Evolutionary conservation across 2,329 filamentous ascomycete genomes (phyloP).

Genomic region (Penicillium sp.): DNA sequence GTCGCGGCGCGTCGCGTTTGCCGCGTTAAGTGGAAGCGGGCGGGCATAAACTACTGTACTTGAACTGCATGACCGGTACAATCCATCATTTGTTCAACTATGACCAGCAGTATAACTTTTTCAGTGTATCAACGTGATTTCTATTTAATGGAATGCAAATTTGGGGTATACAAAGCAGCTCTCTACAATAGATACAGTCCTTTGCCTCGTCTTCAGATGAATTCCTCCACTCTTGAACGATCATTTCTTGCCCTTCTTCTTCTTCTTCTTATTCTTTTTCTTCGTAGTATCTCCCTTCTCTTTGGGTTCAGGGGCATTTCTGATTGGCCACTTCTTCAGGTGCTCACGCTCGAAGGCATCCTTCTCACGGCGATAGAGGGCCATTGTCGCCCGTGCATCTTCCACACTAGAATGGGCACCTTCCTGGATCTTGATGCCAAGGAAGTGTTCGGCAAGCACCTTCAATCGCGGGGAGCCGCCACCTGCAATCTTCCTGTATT

Average conservation of each 20-base stretch:
- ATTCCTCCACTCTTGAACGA: conserved; percentile 1
- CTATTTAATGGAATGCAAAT: conserved; percentile 13
- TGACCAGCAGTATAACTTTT: background rate
- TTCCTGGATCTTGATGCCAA: conserved; percentile 60
- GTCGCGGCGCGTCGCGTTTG: conserved; percentile 30
- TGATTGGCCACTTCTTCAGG: conserved; percentile 61
- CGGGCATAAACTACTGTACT: background rate
- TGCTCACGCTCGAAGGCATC: conserved; percentile 80
- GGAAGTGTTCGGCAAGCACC: conserved; percentile 54
- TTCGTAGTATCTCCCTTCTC: conserved; percentile 37
- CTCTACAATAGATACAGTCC: conserved; percentile 7
- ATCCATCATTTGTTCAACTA: background rate
- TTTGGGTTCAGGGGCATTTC: conserved; percentile 32
- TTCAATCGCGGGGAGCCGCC: conserved; percentile 53
- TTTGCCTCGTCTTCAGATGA: background rate
- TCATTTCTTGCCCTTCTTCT: conserved; percentile 45
- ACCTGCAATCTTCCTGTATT: conserved; percentile 63
- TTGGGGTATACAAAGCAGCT: conserved; percentile 23
- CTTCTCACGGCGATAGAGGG: conserved; percentile 81
- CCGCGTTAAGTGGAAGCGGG: conserved; percentile 30
- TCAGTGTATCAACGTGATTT: background rate
- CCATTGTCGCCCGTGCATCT: conserved; percentile 87
- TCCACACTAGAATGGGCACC: conserved; percentile 62
- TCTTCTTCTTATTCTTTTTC: conserved; percentile 50
- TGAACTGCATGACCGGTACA: background rate